phyloP scores from a whole-genome alignment of 805 yeast species.

The Wickerhamia fluorescens region DNA sequence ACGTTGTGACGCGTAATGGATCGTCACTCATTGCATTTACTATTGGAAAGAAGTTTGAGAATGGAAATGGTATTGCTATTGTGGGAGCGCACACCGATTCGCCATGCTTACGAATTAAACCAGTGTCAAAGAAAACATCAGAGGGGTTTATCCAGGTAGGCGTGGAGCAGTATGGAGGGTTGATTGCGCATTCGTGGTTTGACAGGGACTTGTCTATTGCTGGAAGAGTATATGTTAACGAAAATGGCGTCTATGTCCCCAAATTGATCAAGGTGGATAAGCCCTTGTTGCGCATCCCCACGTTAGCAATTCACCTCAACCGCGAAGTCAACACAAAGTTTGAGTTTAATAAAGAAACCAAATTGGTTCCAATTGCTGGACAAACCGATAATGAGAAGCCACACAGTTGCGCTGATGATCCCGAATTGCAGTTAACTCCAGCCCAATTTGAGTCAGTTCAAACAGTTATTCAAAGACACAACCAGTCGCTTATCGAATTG shows the following conservation, averaged over 20 bases:
- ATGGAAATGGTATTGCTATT: conserved; percentile 79
- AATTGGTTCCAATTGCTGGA: conserved; percentile 82
- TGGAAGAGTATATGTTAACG: conserved; percentile 75
- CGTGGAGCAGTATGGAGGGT: conserved; percentile 93
- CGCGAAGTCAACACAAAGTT: conserved; percentile 71
- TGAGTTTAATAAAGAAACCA: conserved; percentile 84
- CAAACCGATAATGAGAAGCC: conserved; percentile 16
- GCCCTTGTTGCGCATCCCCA: conserved; percentile 87
- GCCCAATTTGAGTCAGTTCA: conserved; percentile 61
- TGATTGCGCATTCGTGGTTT: conserved; percentile 95
- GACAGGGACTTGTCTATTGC: conserved; percentile 90
- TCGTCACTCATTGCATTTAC: conserved; percentile 85
- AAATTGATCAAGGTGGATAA: conserved; percentile 71
- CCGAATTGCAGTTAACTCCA: conserved; percentile 38
- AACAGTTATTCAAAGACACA: conserved; percentile 67
- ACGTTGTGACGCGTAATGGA: conserved; percentile 83
- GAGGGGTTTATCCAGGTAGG: conserved; percentile 87
- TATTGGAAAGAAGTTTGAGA: conserved; percentile 63
- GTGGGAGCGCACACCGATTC: conserved; percentile 97
- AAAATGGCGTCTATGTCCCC: conserved; percentile 46
- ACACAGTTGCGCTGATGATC: conserved; percentile 43
- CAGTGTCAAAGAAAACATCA: conserved; percentile 59
- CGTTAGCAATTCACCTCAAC: conserved; percentile 87
- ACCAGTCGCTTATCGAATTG: conserved; percentile 57
- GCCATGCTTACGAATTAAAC: conserved; percentile 84